Evolutionary conservation across 345 rosid genomes (phyloP).

Genomic region (Camelina neglecta): DNA sequence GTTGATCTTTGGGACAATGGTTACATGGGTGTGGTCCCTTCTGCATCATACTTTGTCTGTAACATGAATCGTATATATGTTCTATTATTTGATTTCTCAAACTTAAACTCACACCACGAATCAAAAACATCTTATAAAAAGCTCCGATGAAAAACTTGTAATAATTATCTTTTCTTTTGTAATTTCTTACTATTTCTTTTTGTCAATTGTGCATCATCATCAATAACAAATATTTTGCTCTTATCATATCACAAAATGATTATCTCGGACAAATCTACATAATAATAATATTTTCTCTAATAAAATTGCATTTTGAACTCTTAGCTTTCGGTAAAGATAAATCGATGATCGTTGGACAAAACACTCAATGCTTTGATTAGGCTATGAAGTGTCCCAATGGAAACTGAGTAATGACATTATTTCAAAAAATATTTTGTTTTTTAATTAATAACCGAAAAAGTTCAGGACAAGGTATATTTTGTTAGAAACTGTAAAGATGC

Average conservation of each 20-base stretch:
- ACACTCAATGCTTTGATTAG: not conserved
- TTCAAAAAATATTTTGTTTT: not conserved
- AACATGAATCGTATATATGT: not conserved
- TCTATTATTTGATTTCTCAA: too few species aligned
- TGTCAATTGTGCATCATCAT: not conserved
- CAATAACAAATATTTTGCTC: not conserved
- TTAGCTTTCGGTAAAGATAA: not conserved
- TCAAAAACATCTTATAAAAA: too few species aligned
- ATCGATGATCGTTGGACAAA: not conserved
- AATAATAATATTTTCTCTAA: not conserved
- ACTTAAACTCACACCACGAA: too few species aligned
- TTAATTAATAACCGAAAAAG: not conserved
- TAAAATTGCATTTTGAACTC: not conserved
- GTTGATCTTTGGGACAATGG: conserved; percentile 43
- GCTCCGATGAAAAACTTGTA: not conserved
- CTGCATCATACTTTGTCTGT: conserved; percentile 33
- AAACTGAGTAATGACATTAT: not conserved
- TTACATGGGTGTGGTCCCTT: conserved; percentile 43
- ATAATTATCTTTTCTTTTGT: not conserved
- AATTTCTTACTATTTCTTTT: not conserved
- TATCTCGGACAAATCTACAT: not conserved
- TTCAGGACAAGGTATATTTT: not conserved
- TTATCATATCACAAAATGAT: not conserved
- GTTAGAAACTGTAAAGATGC: not conserved
- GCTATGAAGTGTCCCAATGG: not conserved